Evolutionary conservation across 2,329 filamentous ascomycete genomes (phyloP).

Genomic region (Fusarium heterosporum): DNA sequence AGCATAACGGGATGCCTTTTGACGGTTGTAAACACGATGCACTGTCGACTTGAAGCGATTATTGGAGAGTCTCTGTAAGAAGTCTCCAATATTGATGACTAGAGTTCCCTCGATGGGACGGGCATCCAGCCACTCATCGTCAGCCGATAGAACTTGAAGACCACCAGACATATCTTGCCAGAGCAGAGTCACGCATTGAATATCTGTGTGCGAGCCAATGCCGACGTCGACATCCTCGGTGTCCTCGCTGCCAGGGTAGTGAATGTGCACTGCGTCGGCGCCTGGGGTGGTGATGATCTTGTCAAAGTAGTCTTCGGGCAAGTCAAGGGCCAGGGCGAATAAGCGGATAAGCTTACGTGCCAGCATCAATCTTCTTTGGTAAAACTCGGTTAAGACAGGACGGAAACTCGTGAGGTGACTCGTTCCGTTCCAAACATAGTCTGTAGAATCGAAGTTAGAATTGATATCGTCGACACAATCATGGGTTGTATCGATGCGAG

Average conservation of each 20-base stretch:
- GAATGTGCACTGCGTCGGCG: slow-evolving; percentile 14
- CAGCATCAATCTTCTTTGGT: slow-evolving; percentile 1
- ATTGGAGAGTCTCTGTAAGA: neutral
- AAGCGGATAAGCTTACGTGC: slow-evolving; percentile 12
- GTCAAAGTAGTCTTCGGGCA: slow-evolving; percentile 15
- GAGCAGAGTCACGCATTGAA: slow-evolving; percentile 17
- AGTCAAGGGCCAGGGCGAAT: slow-evolving; percentile 9
- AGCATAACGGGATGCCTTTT: slow-evolving; percentile 11
- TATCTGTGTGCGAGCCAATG: slow-evolving; percentile 13
- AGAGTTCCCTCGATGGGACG: slow-evolving; percentile 3
- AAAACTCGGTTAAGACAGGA: slow-evolving; percentile 1
- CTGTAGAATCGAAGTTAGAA: slow-evolving; percentile 11
- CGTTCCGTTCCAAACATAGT: slow-evolving; percentile 11
- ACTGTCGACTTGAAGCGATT: slow-evolving; percentile 19
- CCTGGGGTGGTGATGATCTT: slow-evolving; percentile 10
- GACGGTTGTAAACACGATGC: slow-evolving; percentile 12
- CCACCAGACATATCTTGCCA: slow-evolving; percentile 26
- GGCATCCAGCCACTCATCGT: slow-evolving; percentile 20
- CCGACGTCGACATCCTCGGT: slow-evolving; percentile 1
- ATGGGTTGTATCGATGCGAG: neutral
- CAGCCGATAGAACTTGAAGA: slow-evolving; percentile 4
- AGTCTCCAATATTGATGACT: slow-evolving; percentile 17
- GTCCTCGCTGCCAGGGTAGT: slow-evolving; percentile 7
- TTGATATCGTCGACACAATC: slow-evolving; percentile 1
- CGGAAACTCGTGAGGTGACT: neutral